Base-by-base conservation (phyloP, 768 basidiomycete genomes). In the Pleurotus sapidus region DNA sequence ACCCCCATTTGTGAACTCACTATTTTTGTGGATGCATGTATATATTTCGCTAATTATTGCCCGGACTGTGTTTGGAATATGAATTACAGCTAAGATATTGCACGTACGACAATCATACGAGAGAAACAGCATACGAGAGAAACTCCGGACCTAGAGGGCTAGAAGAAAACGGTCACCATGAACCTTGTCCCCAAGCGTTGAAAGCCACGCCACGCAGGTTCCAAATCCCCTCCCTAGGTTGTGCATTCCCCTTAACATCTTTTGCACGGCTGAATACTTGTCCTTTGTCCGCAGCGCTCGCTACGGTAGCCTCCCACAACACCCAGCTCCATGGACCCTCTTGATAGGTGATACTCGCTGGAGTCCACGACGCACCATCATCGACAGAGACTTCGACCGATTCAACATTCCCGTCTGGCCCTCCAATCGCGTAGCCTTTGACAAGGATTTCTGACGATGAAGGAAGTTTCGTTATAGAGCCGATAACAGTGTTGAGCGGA, bases 271-370 rank as follows among this genome's bases (percentile, higher is more conserved):
- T 81, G 48, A 72, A 68, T 4, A 79, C 72, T 3, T 67, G 68
- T 2, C 78, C 80, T 20, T 60, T 69, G 47, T 64, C 61, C 3
- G 61, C 65, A 4, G 66, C 64, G 46, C 72, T 67, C 5, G 70
- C 66, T 12, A 90, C 11, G 48, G 75, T 71, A 3, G 66, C 74
- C 63, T 87, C 83, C 89, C 88, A 90, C 18, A 89, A 65, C 4
- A 84, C 80, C 88, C 89, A 91, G 63, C 88, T 88, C 87, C 87
- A 89, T 60, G 67, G 77, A 3, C 87, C 86, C 37, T 80, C 71
- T 55, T 82, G 83, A 59, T 88, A 87, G 1, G 75, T 81, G 57
- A 87, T 80, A 27, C 68, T 68, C 17, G 82, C 79, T 8, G 68
- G 64, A 24, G 68, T 64, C 84, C 87, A 88, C 6, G 77, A 75